phyloP scores from a whole-genome alignment of 2,329 filamentous ascomycete species.

The Trichoderma atroviride region DNA sequence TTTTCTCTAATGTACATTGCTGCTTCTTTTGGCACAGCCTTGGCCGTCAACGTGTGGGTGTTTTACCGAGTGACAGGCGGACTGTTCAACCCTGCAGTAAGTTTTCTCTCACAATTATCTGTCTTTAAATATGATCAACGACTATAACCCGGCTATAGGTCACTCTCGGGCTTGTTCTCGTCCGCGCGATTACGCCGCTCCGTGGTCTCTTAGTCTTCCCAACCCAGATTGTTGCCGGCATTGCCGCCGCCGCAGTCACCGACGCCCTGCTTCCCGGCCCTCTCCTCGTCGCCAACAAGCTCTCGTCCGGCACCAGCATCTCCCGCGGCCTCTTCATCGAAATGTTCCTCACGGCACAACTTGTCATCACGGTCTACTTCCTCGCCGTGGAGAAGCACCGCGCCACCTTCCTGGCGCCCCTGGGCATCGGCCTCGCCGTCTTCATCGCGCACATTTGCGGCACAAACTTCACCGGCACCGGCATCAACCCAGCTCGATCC shows the following conservation, averaged over 20 bases:
- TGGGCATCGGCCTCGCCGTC: conserved; percentile 71
- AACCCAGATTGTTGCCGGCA: conserved; percentile 61
- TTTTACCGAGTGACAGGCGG: conserved; percentile 59
- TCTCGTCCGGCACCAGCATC: conserved; percentile 54
- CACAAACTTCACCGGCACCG: conserved; percentile 52
- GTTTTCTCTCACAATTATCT: conserved; percentile 28
- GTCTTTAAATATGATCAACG: background rate
- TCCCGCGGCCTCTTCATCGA: conserved; percentile 67
- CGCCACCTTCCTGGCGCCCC: conserved; percentile 69
- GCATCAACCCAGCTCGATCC: conserved; percentile 55
- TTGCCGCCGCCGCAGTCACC: conserved; percentile 61
- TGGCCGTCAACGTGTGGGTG: conserved; percentile 59
- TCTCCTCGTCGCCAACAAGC: conserved; percentile 57
- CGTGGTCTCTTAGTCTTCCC: conserved; percentile 56
- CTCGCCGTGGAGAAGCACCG: conserved; percentile 74
- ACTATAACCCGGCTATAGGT: conserved; percentile 38
- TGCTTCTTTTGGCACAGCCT: conserved; percentile 51
- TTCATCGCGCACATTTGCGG: conserved; percentile 60
- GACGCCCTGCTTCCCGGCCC: conserved; percentile 60
- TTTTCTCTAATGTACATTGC: conserved; percentile 53
- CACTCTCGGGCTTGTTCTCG: conserved; percentile 62
- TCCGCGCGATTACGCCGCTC: conserved; percentile 57
- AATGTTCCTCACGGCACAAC: conserved; percentile 65
- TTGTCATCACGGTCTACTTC: conserved; percentile 69
- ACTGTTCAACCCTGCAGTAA: conserved; percentile 55